These are phyloP conservation scores for Chlamydomonas incerta DNA, from an alignment of 139 green algal species.

Conservation along the genomic window DNA sequence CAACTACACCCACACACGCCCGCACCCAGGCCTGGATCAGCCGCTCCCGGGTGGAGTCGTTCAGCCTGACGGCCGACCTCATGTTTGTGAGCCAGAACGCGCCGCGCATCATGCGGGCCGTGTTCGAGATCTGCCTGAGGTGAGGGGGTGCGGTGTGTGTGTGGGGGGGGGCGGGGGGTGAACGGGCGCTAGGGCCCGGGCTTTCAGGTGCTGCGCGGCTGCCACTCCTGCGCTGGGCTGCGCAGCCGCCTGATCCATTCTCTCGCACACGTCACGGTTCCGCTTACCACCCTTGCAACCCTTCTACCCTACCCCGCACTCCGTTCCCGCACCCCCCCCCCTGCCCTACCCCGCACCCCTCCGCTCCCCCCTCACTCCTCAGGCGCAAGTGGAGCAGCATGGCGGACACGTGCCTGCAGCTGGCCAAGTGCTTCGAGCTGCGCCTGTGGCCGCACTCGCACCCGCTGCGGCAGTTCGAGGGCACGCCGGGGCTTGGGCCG, in stretches of 20 bases:
- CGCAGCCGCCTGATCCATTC: not conserved
- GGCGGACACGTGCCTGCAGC: slow-evolving; percentile 42
- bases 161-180: no score
- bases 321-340: not conserved
- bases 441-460: slow-evolving; percentile 92
- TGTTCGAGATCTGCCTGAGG: slow-evolving; percentile 95
- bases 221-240: no score
- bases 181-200: no score
- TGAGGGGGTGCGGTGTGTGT: slow-evolving; percentile 63
- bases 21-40: slow-evolving; percentile 85
- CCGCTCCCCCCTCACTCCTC: not conserved
- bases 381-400: slow-evolving; percentile 59
- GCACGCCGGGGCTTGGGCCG: slow-evolving; percentile 55
- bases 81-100: slow-evolving; percentile 93
- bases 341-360: no score
- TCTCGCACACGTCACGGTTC: no score
- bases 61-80: slow-evolving; percentile 94
- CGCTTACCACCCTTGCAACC: no score
- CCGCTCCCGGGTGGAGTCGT: slow-evolving; percentile 82
- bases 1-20: not conserved
- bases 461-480: slow-evolving; percentile 91
- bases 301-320: no score
- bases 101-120: slow-evolving; percentile 88
- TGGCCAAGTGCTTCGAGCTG: slow-evolving; percentile 80
- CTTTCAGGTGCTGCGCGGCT: no score